These are phyloP conservation scores for Leishmania martiniquensis DNA, from an alignment of 208 protist genomes.

Conservation along the genomic window DNA sequence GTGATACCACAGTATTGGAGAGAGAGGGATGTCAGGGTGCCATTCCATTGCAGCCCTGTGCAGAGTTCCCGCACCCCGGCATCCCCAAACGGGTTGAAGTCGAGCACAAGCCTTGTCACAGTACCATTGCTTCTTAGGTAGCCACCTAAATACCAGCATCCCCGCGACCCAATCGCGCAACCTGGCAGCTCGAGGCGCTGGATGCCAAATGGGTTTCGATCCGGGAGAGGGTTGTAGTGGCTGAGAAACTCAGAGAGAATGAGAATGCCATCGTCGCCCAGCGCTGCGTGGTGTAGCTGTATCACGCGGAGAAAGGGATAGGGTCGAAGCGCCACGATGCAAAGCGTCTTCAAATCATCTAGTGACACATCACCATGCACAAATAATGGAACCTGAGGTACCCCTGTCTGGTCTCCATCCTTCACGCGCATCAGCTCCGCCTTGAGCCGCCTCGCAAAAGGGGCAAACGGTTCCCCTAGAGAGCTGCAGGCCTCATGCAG, in stretches of 20 bases:
- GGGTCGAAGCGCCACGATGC: conserved; percentile 52
- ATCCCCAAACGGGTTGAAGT: conserved; percentile 85
- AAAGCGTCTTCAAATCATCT: conserved; percentile 51
- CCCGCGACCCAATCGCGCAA: conserved; percentile 65
- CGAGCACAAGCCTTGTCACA: conserved; percentile 66
- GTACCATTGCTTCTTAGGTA: conserved; percentile 73
- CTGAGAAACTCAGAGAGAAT: conserved; percentile 77
- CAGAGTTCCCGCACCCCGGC: conserved; percentile 63
- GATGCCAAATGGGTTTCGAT: conserved; percentile 85
- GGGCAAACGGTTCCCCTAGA: conserved; percentile 56
- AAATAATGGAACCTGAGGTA: conserved; percentile 82
- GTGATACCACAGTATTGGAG: conserved; percentile 82
- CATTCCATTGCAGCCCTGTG: conserved; percentile 86
- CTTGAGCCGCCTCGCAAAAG: conserved; percentile 77
- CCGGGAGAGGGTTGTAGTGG: conserved; percentile 63
- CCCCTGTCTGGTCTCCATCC: conserved; percentile 73
- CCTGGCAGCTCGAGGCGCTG: conserved; percentile 80
- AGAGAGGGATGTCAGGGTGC: conserved; percentile 62
- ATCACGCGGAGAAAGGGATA: conserved; percentile 83
- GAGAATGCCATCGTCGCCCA: conserved; percentile 87
- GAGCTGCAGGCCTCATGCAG: conserved; percentile 55
- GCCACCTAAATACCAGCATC: conserved; percentile 69
- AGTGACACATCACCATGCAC: conserved; percentile 53
- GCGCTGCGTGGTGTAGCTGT: conserved; percentile 66
- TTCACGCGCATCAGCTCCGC: conserved; percentile 73